A percentile compares a stretch with the other conserved stretches of the same genome.
These are phyloP conservation scores for Paraconiothyrium brasiliense DNA, from an alignment of 2,329 filamentous ascomycete species.

Conservation along the genomic window DNA sequence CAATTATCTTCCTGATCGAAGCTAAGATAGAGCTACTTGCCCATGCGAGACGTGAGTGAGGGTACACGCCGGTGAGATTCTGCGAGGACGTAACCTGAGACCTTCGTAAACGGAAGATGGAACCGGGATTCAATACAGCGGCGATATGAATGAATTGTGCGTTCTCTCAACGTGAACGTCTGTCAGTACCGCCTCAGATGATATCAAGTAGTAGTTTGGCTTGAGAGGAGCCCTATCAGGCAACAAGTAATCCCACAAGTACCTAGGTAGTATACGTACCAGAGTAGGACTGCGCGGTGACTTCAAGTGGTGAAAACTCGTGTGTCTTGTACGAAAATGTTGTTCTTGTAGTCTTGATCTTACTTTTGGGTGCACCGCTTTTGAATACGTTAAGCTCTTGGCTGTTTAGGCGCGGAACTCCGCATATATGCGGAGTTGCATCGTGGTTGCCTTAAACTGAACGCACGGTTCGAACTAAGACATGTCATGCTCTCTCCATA, in stretches of 20 bases:
- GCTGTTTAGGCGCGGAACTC: constrained; percentile 20
- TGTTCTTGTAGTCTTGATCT: background rate
- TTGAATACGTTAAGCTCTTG: background rate
- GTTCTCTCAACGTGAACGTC: background rate
- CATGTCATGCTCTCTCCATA: background rate
- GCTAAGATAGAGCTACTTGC: background rate
- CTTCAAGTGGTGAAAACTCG: background rate
- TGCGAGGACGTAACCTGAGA: no score
- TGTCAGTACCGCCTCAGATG: no score
- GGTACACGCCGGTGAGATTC: background rate
- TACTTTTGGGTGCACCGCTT: background rate
- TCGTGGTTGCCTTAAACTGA: background rate
- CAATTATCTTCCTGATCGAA: background rate
- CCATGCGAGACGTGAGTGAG: background rate
- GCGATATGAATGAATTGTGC: background rate
- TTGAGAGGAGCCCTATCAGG: background rate
- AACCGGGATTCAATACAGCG: no score
- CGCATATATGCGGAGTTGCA: constrained; percentile 24
- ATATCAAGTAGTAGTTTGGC: no score
- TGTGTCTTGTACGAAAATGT: background rate
- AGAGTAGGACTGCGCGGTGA: background rate
- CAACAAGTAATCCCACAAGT: background rate
- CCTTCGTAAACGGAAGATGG: no score
- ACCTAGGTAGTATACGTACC: background rate
- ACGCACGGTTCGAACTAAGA: background rate